Evolutionary conservation across 257 asterid genomes (phyloP).

Genomic region (Ilex aquifolium): DNA sequence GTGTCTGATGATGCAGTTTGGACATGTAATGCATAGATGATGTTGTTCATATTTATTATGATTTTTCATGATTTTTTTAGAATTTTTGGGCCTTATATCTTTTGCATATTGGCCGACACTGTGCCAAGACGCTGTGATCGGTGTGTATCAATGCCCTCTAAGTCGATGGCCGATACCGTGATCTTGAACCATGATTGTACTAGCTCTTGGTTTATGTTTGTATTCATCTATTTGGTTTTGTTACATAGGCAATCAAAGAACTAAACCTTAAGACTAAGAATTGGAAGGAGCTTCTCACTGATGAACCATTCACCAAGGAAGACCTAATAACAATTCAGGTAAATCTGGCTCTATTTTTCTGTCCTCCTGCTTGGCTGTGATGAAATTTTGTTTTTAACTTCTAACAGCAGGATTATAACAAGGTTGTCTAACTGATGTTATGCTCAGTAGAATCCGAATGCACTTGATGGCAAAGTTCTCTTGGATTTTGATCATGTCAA

Average conservation of each 20-base stretch:
- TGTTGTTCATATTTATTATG: too few relatives aligned
- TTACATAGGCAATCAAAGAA: slow-evolving; percentile 80
- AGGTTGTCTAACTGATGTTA: slow-evolving; percentile 15
- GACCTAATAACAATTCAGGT: slow-evolving; percentile 94
- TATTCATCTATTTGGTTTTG: slow-evolving; percentile 2
- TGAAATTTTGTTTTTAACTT: slow-evolving; percentile 4
- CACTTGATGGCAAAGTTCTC: slow-evolving; percentile 72
- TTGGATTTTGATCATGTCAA: slow-evolving; percentile 86
- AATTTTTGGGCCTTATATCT: too few relatives aligned
- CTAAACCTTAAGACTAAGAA: slow-evolving; percentile 84
- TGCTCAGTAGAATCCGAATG: slow-evolving; percentile 74
- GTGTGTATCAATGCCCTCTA: too few relatives aligned
- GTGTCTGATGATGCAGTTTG: too few relatives aligned
- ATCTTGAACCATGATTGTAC: too few relatives aligned
- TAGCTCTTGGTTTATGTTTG: neutral
- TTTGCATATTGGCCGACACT: too few relatives aligned
- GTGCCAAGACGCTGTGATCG: too few relatives aligned
- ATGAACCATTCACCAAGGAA: slow-evolving; percentile 77
- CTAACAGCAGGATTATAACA: slow-evolving; percentile 4
- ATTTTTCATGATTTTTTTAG: too few relatives aligned
- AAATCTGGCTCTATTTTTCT: slow-evolving; percentile 9
- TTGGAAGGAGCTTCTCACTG: slow-evolving; percentile 98
- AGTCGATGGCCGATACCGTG: too few relatives aligned
- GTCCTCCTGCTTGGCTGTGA: slow-evolving; percentile 9
- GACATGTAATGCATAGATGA: too few relatives aligned